Evolutionary conservation across 805 yeast species (phyloP).

Genomic region (Candida rishiriensis): DNA sequence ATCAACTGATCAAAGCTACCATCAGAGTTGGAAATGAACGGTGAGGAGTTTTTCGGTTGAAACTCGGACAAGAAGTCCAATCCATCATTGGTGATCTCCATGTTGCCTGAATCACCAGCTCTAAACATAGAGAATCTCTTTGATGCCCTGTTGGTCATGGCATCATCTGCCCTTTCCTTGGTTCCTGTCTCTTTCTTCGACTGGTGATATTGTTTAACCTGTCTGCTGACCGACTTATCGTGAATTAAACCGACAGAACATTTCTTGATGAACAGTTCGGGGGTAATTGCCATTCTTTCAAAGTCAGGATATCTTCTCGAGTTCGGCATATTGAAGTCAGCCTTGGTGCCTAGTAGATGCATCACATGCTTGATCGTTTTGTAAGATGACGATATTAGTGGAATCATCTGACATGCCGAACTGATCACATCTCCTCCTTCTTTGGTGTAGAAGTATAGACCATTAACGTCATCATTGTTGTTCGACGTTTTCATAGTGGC

Average conservation of each 20-base stretch:
- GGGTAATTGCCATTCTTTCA: conserved; percentile 48
- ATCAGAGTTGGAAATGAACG: conserved; percentile 24
- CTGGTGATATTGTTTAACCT: conserved; percentile 23
- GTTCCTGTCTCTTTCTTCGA: background rate
- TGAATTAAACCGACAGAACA: conserved; percentile 61
- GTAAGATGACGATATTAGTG: conserved; percentile 41
- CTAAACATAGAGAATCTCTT: conserved; percentile 49
- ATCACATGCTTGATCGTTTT: conserved; percentile 55
- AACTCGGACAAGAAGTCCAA: conserved; percentile 36
- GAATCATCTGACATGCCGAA: conserved; percentile 42
- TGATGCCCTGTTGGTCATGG: conserved; percentile 18
- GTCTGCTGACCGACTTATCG: conserved; percentile 28
- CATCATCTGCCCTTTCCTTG: conserved; percentile 3
- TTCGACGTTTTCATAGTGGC: background rate
- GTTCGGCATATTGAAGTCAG: conserved; percentile 40
- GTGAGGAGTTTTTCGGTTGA: conserved; percentile 21
- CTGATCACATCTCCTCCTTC: conserved; percentile 52
- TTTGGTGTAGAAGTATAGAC: conserved; percentile 48
- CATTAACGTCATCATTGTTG: conserved; percentile 2
- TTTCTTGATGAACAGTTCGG: conserved; percentile 53
- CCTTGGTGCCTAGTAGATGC: conserved; percentile 55
- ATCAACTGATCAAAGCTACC: conserved; percentile 20
- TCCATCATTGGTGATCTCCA: conserved; percentile 45
- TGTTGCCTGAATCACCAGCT: conserved; percentile 46
- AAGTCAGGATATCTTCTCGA: conserved; percentile 69